phyloP scores from a whole-genome alignment of 257 asterid genomes.

The Gentiana straminea region DNA sequence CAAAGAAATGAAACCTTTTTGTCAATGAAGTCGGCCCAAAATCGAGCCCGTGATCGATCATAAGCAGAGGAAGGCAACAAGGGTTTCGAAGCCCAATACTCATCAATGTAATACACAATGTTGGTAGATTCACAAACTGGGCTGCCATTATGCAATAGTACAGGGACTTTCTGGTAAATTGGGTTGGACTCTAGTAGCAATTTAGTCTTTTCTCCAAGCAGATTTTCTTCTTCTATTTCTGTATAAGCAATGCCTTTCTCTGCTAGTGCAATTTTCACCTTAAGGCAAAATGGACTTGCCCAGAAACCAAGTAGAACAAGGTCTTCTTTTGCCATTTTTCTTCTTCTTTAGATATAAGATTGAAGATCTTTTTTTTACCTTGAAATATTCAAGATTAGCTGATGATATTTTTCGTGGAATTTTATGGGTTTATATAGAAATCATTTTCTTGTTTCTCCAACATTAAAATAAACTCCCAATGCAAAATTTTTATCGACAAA shows the following conservation, averaged over 20 bases:
- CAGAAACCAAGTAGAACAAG: constrained; percentile 47
- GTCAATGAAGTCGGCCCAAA: constrained; percentile 80
- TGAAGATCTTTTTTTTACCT: not conserved
- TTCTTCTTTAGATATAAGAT: not conserved
- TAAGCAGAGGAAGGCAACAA: constrained; percentile 47
- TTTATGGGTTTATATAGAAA: constrained; percentile 1
- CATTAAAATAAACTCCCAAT: not conserved
- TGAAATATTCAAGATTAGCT: not conserved
- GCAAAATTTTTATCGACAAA: not conserved
- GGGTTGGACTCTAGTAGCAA: constrained; percentile 59
- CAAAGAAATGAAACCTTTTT: constrained; percentile 35
- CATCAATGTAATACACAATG: constrained; percentile 64
- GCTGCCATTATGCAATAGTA: constrained; percentile 47
- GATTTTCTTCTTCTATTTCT: constrained; percentile 42
- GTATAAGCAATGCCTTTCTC: constrained; percentile 54
- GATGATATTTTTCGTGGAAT: not conserved
- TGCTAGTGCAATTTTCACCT: constrained; percentile 45
- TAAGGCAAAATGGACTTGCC: constrained; percentile 49
- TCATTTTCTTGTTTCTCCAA: not conserved
- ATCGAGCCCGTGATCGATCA: constrained; percentile 53
- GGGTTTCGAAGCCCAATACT: constrained; percentile 36
- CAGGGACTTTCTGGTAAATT: constrained; percentile 65
- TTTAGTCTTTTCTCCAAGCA: constrained; percentile 52
- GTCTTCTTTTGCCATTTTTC: constrained; percentile 35
- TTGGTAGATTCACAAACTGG: constrained; percentile 63